Evolutionary conservation across 2,329 filamentous ascomycete genomes (phyloP).

Genomic region (Cordyceps pruinosa): DNA sequence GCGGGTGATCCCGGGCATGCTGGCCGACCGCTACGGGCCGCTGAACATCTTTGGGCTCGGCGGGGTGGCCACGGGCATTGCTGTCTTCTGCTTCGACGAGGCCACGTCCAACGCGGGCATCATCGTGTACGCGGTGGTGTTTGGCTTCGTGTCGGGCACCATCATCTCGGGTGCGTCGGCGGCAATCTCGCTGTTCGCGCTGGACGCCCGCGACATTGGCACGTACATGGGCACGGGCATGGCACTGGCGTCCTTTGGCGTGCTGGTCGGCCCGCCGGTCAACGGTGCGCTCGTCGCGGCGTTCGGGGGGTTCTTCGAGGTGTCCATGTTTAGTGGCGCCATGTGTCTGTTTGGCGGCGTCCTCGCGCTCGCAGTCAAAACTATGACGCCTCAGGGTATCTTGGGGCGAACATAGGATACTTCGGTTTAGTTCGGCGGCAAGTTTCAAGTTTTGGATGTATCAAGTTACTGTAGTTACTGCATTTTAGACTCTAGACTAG

Average conservation of each 20-base stretch:
- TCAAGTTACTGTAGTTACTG: not conserved
- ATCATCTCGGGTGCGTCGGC: conserved; percentile 34
- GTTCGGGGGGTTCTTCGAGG: conserved; percentile 26
- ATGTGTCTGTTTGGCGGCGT: conserved; percentile 17
- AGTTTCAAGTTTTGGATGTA: too few relatives aligned
- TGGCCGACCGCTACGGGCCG: conserved; percentile 69
- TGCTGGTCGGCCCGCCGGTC: conserved; percentile 34
- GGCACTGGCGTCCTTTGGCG: conserved; percentile 34
- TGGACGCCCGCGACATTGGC: conserved; percentile 46
- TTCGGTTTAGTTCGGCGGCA: too few relatives aligned
- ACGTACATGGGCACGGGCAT: conserved; percentile 49
- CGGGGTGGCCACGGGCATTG: conserved; percentile 1
- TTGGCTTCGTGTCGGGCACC: conserved; percentile 29
- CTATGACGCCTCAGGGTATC: conserved; percentile 15
- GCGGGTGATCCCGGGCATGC: conserved; percentile 65
- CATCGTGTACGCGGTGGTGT: conserved; percentile 24
- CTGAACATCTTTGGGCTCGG: conserved; percentile 72
- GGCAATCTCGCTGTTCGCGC: conserved; percentile 49
- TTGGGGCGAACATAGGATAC: conserved; percentile 17
- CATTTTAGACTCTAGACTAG: not conserved
- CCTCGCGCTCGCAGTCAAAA: conserved; percentile 16
- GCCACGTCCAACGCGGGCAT: conserved; percentile 19
- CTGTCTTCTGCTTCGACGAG: conserved; percentile 7
- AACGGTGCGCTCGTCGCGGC: conserved; percentile 29
- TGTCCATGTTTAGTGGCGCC: conserved; percentile 18